Evolutionary conservation across 2,329 filamentous ascomycete genomes (phyloP).

Genomic region (Thielaviopsis ethacetica): DNA sequence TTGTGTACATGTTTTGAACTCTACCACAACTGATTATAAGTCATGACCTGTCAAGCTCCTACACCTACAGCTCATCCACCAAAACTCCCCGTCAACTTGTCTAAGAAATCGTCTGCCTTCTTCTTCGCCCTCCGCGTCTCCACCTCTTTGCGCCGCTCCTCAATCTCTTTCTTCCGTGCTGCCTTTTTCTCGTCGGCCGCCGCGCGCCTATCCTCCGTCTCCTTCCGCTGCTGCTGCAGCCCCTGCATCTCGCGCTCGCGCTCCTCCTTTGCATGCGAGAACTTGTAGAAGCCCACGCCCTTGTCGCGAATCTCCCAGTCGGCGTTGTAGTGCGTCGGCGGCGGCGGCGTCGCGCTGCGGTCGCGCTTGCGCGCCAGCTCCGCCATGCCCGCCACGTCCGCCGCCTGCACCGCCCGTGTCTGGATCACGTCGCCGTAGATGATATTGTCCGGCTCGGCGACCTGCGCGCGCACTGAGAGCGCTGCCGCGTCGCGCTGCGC

Average conservation of each 20-base stretch:
- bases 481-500: too few species aligned
- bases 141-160: slow-evolving; percentile 45
- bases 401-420: slow-evolving; percentile 63
- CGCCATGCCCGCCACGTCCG: slow-evolving; percentile 58
- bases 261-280: slow-evolving; percentile 57
- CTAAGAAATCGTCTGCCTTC: slow-evolving; percentile 57
- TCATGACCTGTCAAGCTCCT: too few species aligned
- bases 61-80: neutral
- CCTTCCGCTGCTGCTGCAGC: slow-evolving; percentile 47
- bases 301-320: slow-evolving; percentile 69
- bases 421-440: slow-evolving; percentile 83
- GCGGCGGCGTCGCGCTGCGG: slow-evolving; percentile 62
- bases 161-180: slow-evolving; percentile 44
- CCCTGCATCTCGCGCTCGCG: slow-evolving; percentile 57
- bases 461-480: too few species aligned
- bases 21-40: too few species aligned
- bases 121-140: slow-evolving; percentile 45
- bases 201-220: slow-evolving; percentile 43
- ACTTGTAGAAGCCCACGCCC: slow-evolving; percentile 83
- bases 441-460: slow-evolving; percentile 39
- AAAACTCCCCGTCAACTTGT: slow-evolving; percentile 26
- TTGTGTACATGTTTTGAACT: too few species aligned
- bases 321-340: slow-evolving; percentile 72
- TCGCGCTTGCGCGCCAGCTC: slow-evolving; percentile 64
- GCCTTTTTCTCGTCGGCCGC: slow-evolving; percentile 37